Conservation (phyloP, 768 basidiomycete species). For the Amanita brunnescens region DNA sequence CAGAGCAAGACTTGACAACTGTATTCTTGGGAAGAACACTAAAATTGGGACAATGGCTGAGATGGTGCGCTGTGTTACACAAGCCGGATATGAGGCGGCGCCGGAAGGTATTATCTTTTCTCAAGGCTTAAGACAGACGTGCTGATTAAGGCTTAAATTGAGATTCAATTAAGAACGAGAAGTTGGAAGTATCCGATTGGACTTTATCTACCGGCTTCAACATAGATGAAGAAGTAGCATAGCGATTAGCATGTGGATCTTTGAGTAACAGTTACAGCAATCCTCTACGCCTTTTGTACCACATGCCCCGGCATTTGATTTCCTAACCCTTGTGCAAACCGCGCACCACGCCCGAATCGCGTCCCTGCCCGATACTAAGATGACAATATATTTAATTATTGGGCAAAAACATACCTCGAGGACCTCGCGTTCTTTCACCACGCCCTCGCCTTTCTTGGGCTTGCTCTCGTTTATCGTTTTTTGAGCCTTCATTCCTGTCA, state of each 20-base stretch:
- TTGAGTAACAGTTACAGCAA: neutral
- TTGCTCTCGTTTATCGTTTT: slow-evolving; percentile 77
- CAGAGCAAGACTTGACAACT: slow-evolving; percentile 72
- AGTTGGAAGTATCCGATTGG: slow-evolving; percentile 11
- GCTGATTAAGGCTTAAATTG: neutral
- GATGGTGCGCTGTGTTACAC: slow-evolving; percentile 59
- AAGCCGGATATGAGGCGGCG: slow-evolving; percentile 68
- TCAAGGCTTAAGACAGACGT: neutral
- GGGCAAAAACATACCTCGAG: slow-evolving; percentile 38
- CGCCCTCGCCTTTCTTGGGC: slow-evolving; percentile 70
- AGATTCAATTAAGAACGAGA: slow-evolving; percentile 46
- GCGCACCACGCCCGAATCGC: slow-evolving; percentile 59
- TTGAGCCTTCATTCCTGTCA: slow-evolving; percentile 56
- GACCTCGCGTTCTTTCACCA: slow-evolving; percentile 57
- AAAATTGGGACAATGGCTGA: slow-evolving; percentile 65
- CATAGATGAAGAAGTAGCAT: neutral
- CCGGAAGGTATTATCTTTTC: slow-evolving; percentile 43
- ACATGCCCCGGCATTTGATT: slow-evolving; percentile 58
- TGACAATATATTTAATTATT: neutral
- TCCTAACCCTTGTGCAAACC: slow-evolving; percentile 80
- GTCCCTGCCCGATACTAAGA: slow-evolving; percentile 35
- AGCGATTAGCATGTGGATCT: neutral
- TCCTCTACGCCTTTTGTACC: slow-evolving; percentile 23
- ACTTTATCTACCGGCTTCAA: slow-evolving; percentile 8
- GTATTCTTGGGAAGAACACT: slow-evolving; percentile 67